Evolutionary conservation across 768 basidiomycete species (phyloP).

Genomic region (Suillus subaureus): DNA sequence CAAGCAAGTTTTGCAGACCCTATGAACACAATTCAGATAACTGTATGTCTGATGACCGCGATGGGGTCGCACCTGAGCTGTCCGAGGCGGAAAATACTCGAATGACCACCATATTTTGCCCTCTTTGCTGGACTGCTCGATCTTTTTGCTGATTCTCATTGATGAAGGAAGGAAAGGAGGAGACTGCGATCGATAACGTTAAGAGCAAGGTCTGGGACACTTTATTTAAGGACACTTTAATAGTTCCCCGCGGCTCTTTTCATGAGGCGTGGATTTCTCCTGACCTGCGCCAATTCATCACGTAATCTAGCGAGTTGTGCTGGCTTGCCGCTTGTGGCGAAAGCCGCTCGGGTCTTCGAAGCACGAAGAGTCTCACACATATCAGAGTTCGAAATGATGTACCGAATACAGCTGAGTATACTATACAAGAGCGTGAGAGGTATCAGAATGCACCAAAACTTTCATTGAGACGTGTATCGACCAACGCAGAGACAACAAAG

Average conservation of each 20-base stretch:
- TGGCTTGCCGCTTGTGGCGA: constrained; percentile 1
- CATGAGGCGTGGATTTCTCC: constrained; percentile 14
- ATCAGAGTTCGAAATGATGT: neutral
- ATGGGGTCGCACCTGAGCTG: constrained; percentile 71
- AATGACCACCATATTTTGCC: constrained; percentile 97
- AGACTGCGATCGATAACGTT: constrained; percentile 25
- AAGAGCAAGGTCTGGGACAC: constrained; percentile 15
- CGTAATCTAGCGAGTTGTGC: constrained; percentile 6
- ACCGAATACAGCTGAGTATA: neutral
- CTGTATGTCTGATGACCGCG: neutral
- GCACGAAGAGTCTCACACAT: constrained; percentile 1
- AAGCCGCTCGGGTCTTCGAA: neutral
- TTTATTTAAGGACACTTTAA: neutral
- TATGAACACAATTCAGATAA: constrained; percentile 9
- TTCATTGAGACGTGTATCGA: neutral
- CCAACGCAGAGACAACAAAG: neutral
- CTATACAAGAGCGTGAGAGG: constrained; percentile 7
- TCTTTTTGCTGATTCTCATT: constrained; percentile 97
- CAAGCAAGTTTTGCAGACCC: constrained; percentile 86
- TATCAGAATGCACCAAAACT: neutral
- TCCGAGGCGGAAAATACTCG: constrained; percentile 96
- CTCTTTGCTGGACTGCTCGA: constrained; percentile 81
- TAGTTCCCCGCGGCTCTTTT: constrained; percentile 22
- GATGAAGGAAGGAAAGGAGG: constrained; percentile 21
- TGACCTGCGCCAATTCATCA: neutral